A percentile compares a stretch with the other conserved stretches of the same genome.
Conservation (phyloP, 306 rosid genomes). For the Betula pendula region DNA sequence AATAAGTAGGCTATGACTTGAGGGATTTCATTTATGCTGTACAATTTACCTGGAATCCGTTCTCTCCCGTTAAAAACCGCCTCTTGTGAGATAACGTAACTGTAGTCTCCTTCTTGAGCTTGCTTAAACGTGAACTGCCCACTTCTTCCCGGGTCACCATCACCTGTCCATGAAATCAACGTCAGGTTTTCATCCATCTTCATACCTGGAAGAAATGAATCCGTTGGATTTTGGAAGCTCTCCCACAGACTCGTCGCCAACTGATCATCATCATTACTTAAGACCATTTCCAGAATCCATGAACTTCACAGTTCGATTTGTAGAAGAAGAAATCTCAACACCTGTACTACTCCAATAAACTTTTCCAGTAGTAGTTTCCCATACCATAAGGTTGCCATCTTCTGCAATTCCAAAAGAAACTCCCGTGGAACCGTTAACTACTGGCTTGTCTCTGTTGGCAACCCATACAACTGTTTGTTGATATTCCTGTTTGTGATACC, state of each 20-base stretch:
- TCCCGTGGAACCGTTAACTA: not conserved
- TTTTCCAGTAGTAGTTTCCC: not conserved
- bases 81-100: too few species aligned
- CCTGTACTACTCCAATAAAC: not conserved
- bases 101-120: too few species aligned
- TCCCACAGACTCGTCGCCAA: not conserved
- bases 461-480: slow-evolving; percentile 20
- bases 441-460: not conserved
- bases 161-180: not conserved
- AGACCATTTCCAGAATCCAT: not conserved
- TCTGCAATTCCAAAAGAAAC: not conserved
- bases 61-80: too few species aligned
- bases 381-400: not conserved
- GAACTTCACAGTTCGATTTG: not conserved
- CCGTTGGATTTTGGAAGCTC: not conserved
- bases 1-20: too few species aligned
- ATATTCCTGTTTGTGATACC: too few species aligned
- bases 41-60: too few species aligned
- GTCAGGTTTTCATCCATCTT: not conserved
- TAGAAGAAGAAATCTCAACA: not conserved
- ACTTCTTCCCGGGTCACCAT: too few species aligned
- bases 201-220: not conserved
- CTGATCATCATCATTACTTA: not conserved
- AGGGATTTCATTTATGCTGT: too few species aligned
- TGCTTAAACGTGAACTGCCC: too few species aligned